Evolutionary conservation across 108 stramenopile species (phyloP).

Genomic region (Mediolabrus comicus): DNA sequence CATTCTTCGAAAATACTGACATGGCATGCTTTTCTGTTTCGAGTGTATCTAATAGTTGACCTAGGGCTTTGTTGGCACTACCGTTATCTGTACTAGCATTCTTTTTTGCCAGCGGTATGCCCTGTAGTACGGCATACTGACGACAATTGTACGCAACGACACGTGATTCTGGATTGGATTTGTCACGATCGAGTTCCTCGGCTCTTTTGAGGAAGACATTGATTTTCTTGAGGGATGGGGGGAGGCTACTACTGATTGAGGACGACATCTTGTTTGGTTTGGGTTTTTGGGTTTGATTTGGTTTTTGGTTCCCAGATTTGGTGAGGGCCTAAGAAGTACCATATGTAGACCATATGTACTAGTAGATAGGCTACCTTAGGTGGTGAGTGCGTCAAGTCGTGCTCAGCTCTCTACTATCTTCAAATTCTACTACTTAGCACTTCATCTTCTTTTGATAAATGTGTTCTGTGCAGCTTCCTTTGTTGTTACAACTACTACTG

Average conservation of each 20-base stretch:
- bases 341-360: no score
- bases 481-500: no score
- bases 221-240: constrained; percentile 79
- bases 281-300: no score
- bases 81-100: constrained; percentile 12
- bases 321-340: no score
- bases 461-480: no score
- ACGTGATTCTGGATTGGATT: constrained; percentile 67
- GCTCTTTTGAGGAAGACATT: constrained; percentile 80
- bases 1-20: constrained; percentile 65
- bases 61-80: constrained; percentile 52
- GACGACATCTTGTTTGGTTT: neutral
- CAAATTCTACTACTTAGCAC: no score
- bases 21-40: constrained; percentile 78
- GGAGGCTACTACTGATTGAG: constrained; percentile 44
- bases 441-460: no score
- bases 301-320: no score
- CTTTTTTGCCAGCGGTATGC: constrained; percentile 72
- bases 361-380: no score
- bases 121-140: constrained; percentile 80
- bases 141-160: constrained; percentile 91
- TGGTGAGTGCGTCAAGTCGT: no score
- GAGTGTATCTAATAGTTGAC: constrained; percentile 54
- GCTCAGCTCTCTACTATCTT: no score
- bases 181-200: constrained; percentile 84